Evolutionary conservation across 805 yeast species (phyloP), one percentile per base, ranked within the genome.

Genomic region (Hanseniaspora singularis): DNA sequence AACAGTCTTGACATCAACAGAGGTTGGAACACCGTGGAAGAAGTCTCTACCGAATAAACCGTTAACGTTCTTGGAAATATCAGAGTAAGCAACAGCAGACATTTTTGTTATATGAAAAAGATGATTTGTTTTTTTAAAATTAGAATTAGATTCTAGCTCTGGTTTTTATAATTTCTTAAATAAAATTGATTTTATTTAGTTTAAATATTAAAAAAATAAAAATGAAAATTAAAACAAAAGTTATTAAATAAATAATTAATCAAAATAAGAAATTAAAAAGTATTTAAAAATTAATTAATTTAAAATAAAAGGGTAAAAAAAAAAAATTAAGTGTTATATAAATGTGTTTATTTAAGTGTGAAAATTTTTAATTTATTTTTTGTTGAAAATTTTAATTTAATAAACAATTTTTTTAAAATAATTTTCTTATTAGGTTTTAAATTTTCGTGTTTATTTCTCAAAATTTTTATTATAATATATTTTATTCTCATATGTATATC

Each of bases 11-110:
- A 89, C 78, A 63, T 85, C 95, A 56, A 92, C 74, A 50, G 92
- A 69, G 56, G 92, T 92, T 53, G 92, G 84, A 54, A 89, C 70
- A 57, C 75, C 70, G 73, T 92, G 97, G 81, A 73, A 92, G 79
- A 87, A 92, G 70, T 92, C 98, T 69, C 72, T 81, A 71, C 76
- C 74, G 64, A 92, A 76, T 60, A 92, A 77, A 69, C 81, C 92
- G 73, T 87, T 88, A 70, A 94, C 74, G 64, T 84, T 77, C 73
- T 87, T 88, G 64, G 94, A 80, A 62, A 92, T 82, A 69, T 88
- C 96, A 55, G 94, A 77, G 76, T 80, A 89, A 63, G 89, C 85
- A 60, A 92, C 86, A 57, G 92, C 92, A 56, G 84, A 74, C 84
- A 80, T 28, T 26, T 26, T 26, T 28, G 5, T 8, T 28, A 28